These are phyloP conservation scores for Yamagishiella unicocca DNA, from an alignment of 139 green algal genomes.

Conservation along the genomic window DNA sequence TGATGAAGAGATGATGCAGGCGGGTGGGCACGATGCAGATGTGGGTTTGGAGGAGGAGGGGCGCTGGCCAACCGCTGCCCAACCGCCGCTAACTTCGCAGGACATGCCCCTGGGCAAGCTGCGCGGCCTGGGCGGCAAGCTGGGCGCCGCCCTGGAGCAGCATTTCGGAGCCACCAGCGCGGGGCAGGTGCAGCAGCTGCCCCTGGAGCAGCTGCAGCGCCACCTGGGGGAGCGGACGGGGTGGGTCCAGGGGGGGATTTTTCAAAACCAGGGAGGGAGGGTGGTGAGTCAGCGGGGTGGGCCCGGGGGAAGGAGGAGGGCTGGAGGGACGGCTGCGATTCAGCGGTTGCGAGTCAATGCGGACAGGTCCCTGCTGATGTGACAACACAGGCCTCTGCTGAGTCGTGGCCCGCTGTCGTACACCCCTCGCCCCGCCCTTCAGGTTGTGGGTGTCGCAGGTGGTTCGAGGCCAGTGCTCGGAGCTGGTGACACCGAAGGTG, in stretches of 20 bases:
- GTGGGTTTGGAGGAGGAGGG: not conserved
- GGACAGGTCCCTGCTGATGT: too few relatives aligned
- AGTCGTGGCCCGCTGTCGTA: too few relatives aligned
- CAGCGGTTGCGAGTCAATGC: too few relatives aligned
- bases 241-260: constrained; percentile 49
- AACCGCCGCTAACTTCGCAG: constrained; percentile 17
- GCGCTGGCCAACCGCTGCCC: not conserved
- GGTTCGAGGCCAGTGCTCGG: constrained; percentile 29
- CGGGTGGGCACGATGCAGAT: not conserved
- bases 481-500: constrained; percentile 51
- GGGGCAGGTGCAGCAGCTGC: constrained; percentile 66
- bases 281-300: too few relatives aligned
- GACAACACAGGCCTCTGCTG: too few relatives aligned
- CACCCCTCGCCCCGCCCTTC: not conserved
- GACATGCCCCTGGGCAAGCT: constrained; percentile 89
- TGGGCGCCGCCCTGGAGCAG: constrained; percentile 73
- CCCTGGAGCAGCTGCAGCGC: constrained; percentile 54
- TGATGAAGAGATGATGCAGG: not conserved
- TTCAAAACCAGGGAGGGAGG: not conserved
- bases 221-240: constrained; percentile 37
- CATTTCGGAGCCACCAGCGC: constrained; percentile 71
- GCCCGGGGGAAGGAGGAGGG: too few relatives aligned
- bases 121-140: constrained; percentile 90
- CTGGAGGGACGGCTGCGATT: too few relatives aligned
- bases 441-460: constrained; percentile 28